These are phyloP conservation scores for Silene uniflora DNA, from an alignment of 148 eudicot species.

Conservation along the genomic window DNA sequence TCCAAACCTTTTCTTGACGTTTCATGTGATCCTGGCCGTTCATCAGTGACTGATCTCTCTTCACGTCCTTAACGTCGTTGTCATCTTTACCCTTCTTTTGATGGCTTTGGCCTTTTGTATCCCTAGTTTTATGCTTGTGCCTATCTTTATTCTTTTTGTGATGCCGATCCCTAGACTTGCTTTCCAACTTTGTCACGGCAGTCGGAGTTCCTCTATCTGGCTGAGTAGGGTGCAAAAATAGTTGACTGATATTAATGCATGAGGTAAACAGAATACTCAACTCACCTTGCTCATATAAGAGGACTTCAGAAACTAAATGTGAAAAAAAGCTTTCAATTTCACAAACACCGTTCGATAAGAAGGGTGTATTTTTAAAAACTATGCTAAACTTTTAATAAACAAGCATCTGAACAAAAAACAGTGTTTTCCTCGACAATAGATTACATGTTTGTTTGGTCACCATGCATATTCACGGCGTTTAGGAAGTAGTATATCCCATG, in stretches of 20 bases:
- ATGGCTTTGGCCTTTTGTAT: slow-evolving; percentile 2
- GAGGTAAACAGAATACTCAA: neutral
- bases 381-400: neutral
- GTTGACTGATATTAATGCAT: neutral
- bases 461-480: too few species aligned
- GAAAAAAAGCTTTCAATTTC: neutral
- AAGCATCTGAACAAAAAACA: neutral
- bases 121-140: neutral
- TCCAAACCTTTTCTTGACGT: slow-evolving; percentile 20
- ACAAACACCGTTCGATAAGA: neutral
- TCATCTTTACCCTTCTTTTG: slow-evolving; percentile 5
- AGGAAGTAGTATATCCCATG: too few species aligned
- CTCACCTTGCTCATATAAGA: neutral
- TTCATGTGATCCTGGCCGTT: slow-evolving; percentile 9
- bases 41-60: neutral
- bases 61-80: neutral
- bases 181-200: slow-evolving; percentile 8
- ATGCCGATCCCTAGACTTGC: slow-evolving; percentile 1
- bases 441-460: too few species aligned
- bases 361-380: neutral
- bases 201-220: slow-evolving; percentile 16
- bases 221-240: slow-evolving; percentile 15
- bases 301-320: neutral
- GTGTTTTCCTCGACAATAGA: too few species aligned
- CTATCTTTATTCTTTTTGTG: slow-evolving; percentile 1